Evolutionary conservation across 2,329 filamentous ascomycete genomes (phyloP).

Genomic region (Myriosclerotinia scirpicola): DNA sequence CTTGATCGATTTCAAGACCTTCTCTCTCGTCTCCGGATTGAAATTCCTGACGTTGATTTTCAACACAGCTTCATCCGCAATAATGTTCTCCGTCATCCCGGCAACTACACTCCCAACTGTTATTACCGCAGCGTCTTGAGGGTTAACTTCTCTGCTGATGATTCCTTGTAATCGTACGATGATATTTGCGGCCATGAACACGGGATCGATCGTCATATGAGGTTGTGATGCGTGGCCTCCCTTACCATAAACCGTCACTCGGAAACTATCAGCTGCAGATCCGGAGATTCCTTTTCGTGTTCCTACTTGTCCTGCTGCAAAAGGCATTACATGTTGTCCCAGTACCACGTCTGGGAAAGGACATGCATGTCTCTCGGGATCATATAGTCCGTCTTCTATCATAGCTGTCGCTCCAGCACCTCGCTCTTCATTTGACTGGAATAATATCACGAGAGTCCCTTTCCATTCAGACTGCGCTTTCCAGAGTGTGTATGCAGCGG

Average conservation of each 20-base stretch:
- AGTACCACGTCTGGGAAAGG: conserved; percentile 56
- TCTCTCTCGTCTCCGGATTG: conserved; percentile 39
- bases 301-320: conserved; percentile 42
- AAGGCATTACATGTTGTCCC: conserved; percentile 53
- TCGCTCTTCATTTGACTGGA: conserved; percentile 66
- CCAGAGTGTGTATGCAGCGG: conserved; percentile 52
- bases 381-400: conserved; percentile 59
- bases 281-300: conserved; percentile 41
- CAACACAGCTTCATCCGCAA: conserved; percentile 45
- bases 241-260: conserved; percentile 45
- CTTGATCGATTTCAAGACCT: conserved; percentile 44
- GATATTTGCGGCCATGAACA: conserved; percentile 46
- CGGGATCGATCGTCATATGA: conserved; percentile 48
- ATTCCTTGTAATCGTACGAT: conserved; percentile 46
- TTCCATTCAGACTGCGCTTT: conserved; percentile 50
- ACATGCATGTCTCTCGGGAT: conserved; percentile 44
- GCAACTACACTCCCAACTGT: conserved; percentile 48
- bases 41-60: conserved; percentile 46
- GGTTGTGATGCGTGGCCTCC: conserved; percentile 48
- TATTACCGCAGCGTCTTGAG: conserved; percentile 47
- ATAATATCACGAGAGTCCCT: conserved; percentile 64
- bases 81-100: conserved; percentile 48
- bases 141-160: conserved; percentile 44
- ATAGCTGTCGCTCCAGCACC: conserved; percentile 60
- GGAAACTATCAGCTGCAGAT: conserved; percentile 43